Percentiles rank a stretch among this genome's conserved stretches.
Evolutionary conservation across 352 stramenopile species (phyloP).

Genomic region (Nothophytophthora sp.): DNA sequence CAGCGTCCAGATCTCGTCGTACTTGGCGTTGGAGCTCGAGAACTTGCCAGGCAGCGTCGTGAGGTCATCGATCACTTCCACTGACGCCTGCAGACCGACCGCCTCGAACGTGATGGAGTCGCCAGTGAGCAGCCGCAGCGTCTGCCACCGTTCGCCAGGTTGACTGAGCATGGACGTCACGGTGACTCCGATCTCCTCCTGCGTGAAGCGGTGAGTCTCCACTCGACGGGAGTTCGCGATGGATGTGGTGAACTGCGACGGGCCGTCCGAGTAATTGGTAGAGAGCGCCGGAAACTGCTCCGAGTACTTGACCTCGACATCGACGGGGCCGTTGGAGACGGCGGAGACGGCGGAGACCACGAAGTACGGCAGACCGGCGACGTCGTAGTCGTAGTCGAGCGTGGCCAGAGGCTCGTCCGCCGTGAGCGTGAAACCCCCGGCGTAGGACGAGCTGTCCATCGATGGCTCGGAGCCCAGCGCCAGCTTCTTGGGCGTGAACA

Average conservation of each 20-base stretch:
- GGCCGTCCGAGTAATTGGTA: constrained; percentile 24
- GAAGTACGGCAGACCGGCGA: constrained; percentile 33
- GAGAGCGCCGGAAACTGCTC: constrained; percentile 27
- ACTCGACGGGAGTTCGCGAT: constrained; percentile 28
- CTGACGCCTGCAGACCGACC: constrained; percentile 22
- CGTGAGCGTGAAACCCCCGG: constrained; percentile 19
- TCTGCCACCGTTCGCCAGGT: constrained; percentile 28
- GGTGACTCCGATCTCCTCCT: constrained; percentile 9
- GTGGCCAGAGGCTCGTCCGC: constrained; percentile 17
- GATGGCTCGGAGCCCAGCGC: constrained; percentile 11
- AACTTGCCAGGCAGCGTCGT: constrained; percentile 25
- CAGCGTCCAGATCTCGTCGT: constrained; percentile 34
- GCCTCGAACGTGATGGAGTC: constrained; percentile 28
- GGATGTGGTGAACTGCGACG: constrained; percentile 22
- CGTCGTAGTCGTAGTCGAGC: constrained; percentile 32
- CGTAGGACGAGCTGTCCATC: constrained; percentile 14
- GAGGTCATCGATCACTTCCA: constrained; percentile 28
- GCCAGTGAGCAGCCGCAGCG: constrained; percentile 21
- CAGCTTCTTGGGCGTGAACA: constrained; percentile 34
- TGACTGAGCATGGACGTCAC: constrained; percentile 28
- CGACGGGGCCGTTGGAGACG: constrained; percentile 21
- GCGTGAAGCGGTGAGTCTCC: constrained; percentile 26
- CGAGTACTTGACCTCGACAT: constrained; percentile 35
- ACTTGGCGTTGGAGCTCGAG: constrained; percentile 32
- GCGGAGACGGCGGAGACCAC: constrained; percentile 14